Conservation (phyloP, 164 flowering plant species). For the Umbellularia californica region DNA sequence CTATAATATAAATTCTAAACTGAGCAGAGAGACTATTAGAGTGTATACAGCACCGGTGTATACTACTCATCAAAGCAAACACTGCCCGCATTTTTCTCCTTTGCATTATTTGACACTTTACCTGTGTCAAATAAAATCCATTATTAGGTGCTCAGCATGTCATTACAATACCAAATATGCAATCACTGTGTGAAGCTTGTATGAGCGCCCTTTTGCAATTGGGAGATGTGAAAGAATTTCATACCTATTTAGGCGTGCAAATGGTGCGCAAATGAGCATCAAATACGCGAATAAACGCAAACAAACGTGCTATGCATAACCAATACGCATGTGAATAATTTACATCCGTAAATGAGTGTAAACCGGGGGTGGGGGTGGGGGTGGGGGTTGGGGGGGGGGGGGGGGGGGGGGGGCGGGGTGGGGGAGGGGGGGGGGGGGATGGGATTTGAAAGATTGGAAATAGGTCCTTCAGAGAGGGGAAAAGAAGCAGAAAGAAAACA, state of each 20-base stretch:
- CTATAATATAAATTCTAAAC: background rate
- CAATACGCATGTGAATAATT: too few species aligned
- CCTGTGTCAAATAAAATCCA: background rate
- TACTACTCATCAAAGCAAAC: background rate
- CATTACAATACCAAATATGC: too few species aligned
- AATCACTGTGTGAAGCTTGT: too few species aligned
- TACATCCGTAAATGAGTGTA: background rate
- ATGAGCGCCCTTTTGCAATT: too few species aligned
- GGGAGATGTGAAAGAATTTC: too few species aligned
- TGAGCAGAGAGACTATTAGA: background rate
- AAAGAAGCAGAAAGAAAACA: background rate
- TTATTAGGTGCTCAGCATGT: too few species aligned
- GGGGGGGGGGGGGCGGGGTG: background rate
- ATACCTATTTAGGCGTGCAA: too few species aligned
- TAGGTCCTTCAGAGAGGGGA: background rate
- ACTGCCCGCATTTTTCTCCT: background rate
- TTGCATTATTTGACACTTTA: background rate
- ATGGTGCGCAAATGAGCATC: too few species aligned
- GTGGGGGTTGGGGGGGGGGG: background rate
- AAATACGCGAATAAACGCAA: too few species aligned
- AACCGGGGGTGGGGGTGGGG: background rate
- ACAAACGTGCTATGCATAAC: too few species aligned
- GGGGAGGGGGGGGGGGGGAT: background rate
- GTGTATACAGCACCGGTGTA: background rate
- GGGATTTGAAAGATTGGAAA: too few species aligned